Conservation (phyloP, 2,329 filamentous ascomycete species). For the Nothomitra cinnamomea region DNA sequence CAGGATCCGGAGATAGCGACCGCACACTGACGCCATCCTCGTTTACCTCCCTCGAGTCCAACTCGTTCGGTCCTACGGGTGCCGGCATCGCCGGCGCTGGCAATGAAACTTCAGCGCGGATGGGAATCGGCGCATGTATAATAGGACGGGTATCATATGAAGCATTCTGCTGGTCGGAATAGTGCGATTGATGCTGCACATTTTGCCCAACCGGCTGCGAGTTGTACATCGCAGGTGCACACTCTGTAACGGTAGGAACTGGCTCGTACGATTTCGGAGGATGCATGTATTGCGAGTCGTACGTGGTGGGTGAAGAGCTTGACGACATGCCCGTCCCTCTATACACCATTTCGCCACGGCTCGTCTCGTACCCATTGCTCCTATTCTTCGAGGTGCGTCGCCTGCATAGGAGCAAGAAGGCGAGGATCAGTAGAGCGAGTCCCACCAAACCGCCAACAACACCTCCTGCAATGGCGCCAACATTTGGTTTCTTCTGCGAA, state of each 20-base stretch:
- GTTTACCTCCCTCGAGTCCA: neutral
- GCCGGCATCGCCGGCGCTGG: neutral
- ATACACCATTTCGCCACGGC: neutral
- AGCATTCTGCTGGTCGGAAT: neutral
- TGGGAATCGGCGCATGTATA: neutral
- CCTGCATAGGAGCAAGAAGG: neutral
- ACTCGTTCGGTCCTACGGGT: neutral
- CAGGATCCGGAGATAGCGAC: neutral
- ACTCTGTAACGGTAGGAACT: neutral
- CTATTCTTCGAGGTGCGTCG: neutral
- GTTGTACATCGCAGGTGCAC: neutral
- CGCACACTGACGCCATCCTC: conserved; percentile 1
- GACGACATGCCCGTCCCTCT: neutral
- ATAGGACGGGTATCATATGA: neutral
- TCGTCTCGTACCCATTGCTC: neutral
- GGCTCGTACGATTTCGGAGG: neutral
- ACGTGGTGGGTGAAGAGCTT: neutral
- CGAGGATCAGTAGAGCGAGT: neutral
- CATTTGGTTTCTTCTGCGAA: neutral
- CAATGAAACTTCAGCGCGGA: neutral
- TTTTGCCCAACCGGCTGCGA: neutral
- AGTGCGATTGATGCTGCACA: neutral
- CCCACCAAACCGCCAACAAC: neutral
- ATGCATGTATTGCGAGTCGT: neutral
- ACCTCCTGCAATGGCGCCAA: neutral